Evolutionary conservation across 371 early-diverging fungal species (phyloP), one percentile per base, ranked within the genome.

Genomic region (Rhizopus microsporus): DNA sequence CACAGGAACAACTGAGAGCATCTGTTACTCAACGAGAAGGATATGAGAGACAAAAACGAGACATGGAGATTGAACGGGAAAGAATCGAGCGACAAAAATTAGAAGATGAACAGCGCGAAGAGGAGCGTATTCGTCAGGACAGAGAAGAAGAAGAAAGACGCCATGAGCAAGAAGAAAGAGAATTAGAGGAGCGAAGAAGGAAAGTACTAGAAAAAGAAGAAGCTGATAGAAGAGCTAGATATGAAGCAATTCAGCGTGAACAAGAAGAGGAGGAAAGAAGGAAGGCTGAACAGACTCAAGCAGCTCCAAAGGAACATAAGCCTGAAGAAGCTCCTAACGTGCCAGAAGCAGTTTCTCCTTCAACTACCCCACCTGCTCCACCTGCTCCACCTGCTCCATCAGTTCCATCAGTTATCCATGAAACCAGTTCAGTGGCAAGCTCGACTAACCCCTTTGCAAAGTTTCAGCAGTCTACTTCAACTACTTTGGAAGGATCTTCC

Each of bases 381-480:
- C 49, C 66, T 23, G 44, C 59, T 3, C n/a, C 52, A 33, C 30
- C 35, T 37, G 23, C 58, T 15, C 44, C 59, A 34, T 31, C 57
- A 10, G 9, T 56, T 9, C 37, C 50, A n/a, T 12, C 60, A 5
- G 16, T 52, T 3, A 40, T 46, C 13, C 2, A 43, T 40, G 56
- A 12, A 6, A 16, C 71, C 17, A 15, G 46, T 35, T 49, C 46
- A 30, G 53, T 59, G 29, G 67, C 51, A 32, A 72, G 70, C 15
- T 73, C 67, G 54, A 80, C 69, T n/a, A 80, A 80, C 40, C 80
- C 80, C 32, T 80, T 77, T 65, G 75, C 75, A 42, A 78, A 78
- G 33, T 16, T 75, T 16, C 71, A 77, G 51, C 59, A 63, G 43
- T 16, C 61, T 31, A 16, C 30, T 4, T 38, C 49, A 32, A 10